Evolutionary conservation across 163 green algal genomes (phyloP), one percentile per base, ranked within the genome.

Genomic region (Chlorella variabilis): DNA sequence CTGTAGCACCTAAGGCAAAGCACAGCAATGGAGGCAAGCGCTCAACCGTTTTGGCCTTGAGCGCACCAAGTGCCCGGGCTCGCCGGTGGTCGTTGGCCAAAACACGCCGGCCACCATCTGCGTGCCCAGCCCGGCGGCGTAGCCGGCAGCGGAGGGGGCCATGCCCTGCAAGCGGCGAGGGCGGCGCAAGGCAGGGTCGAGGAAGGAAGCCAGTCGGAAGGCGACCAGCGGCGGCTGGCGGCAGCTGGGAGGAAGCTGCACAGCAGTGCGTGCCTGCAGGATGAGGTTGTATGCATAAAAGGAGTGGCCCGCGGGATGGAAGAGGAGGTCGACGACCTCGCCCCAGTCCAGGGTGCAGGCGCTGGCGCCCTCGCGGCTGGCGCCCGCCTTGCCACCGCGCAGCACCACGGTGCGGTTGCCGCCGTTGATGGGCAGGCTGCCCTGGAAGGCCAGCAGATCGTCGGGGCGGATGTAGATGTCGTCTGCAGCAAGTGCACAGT

Each of bases 151-250:
- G 29, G 70, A 20, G 20, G 70, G 48, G 5, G 70, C 70, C 70
- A 77, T 42, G 48, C 70, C 70, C 23, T 65, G 70, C 39, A 77
- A 54, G n/a, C n/a, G n/a, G n/a, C n/a, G n/a, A n/a, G n/a, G n/a
- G n/a, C n/a, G n/a, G n/a, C n/a, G n/a, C n/a, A n/a, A n/a, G n/a
- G 70, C 39, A 77, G n/a, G n/a, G n/a, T n/a, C 15, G 45, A 54
- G 45, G 45, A 11, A 54, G 45, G 11, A 54, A 54, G 45, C 11
- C 45, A 54, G 45, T 54, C 11, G 45, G 45, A 54, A 54, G 45
- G 45, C 45, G 11, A 54, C 45, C n/a, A n/a, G n/a, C n/a, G n/a
- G n/a, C n/a, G n/a, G n/a, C n/a, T n/a, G n/a, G n/a, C n/a, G n/a
- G n/a, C n/a, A n/a, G n/a, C n/a, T n/a, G n/a, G n/a, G n/a, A n/a